Percentiles rank a stretch among this genome's conserved stretches.
These are phyloP conservation scores for Saururus chinensis DNA, from an alignment of 164 flowering plant genomes.

Conservation along the genomic window DNA sequence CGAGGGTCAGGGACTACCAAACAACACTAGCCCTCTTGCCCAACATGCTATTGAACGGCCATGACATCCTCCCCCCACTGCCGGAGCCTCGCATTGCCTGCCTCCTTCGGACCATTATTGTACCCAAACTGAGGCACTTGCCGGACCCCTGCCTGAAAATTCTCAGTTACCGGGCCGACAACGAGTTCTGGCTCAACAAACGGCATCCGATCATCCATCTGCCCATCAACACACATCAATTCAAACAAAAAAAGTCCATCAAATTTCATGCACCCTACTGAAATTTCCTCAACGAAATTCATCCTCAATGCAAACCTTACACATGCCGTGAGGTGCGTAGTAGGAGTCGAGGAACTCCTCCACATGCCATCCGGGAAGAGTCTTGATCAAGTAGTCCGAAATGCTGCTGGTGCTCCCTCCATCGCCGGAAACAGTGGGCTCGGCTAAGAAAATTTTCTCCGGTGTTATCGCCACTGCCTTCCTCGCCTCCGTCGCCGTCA, in stretches of 20 bases:
- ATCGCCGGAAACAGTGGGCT: constrained; percentile 1
- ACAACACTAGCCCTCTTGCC: too few relatives aligned
- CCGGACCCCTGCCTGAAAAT: too few relatives aligned
- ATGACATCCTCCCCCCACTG: too few relatives aligned
- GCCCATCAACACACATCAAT: not conserved
- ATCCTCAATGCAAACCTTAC: not conserved
- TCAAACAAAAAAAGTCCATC: not conserved
- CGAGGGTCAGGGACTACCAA: too few relatives aligned
- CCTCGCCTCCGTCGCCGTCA: not conserved
- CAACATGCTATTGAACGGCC: too few relatives aligned
- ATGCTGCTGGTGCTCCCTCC: constrained; percentile 45
- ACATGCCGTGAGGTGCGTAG: constrained; percentile 1
- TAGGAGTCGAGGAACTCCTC: constrained; percentile 68
- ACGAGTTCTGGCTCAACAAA: too few relatives aligned
- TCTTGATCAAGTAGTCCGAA: constrained; percentile 77
- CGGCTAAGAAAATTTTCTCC: not conserved
- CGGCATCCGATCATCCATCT: not conserved
- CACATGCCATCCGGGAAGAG: constrained; percentile 86
- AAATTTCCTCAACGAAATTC: not conserved
- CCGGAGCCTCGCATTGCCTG: too few relatives aligned
- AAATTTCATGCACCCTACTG: not conserved
- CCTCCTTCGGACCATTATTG: too few relatives aligned
- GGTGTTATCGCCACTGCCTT: not conserved
- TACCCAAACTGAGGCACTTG: too few relatives aligned
- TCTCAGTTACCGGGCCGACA: too few relatives aligned